Evolutionary conservation across 2,329 filamentous ascomycete species (phyloP), one percentile per base, ranked within the genome.

Genomic region (Alternaria ethzedia): DNA sequence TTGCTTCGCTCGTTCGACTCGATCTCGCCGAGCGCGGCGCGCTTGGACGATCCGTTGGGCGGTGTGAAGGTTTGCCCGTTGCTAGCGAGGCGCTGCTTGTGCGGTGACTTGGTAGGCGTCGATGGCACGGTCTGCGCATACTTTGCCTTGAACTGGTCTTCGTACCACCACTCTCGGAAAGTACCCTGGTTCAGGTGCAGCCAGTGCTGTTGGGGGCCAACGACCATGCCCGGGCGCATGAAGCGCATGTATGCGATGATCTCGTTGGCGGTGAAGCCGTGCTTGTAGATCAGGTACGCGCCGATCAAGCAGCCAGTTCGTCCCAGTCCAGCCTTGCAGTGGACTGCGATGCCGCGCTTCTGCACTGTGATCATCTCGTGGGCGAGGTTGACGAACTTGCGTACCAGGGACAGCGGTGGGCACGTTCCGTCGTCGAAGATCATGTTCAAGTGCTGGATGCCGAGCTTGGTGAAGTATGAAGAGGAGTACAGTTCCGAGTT

Each of bases 341-440:
- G 96, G 7, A 99, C 96, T 5, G 96, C 96, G 69, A 99, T 97
- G 49, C 91, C 92, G 86, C 94, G 94, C 82, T 94, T 93, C 83
- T 91, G 92, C 54, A 94, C 86, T 1, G 90, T 94, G 76, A 99
- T 99, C 82, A 91, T 97, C 78, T 97, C 92, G 77, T 98, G 96
- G 1, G 96, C 94, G 63, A 99, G 86, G 70, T 93, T 93, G 80
- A 99, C 95, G 79, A 99, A 99, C 78, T 94, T 94, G 70, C 93
- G 90, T 26, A 99, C 96, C n/a, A 94, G 90, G 17, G 88, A 88
- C 56, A 99, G 84, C 2, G 93, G 90, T 21, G 96, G 96, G 79
- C 96, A 99, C 5, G 96, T 99, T 68, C 96, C 96, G 74, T 99
- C 96, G 75, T 98, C 96, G 77, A 99, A 99, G 75, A 99, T 98